phyloP scores from a whole-genome alignment of 306 rosid species.

The Styphnolobium japonicum region DNA sequence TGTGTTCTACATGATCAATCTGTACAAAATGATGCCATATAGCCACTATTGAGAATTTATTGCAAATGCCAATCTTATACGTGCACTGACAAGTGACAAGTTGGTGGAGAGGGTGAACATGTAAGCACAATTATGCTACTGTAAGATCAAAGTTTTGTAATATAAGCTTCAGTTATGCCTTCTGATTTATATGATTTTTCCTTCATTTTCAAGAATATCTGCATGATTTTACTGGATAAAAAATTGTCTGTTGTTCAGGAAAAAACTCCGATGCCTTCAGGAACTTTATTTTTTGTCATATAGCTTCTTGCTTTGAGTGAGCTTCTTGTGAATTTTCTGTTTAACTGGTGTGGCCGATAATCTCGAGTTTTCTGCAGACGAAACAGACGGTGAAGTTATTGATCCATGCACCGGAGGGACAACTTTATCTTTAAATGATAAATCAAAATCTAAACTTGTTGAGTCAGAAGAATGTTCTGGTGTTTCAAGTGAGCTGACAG shows the following conservation, averaged over 20 bases:
- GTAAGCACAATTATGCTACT: neutral
- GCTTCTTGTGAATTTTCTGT: conserved; percentile 18
- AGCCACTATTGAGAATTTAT: conserved; percentile 1
- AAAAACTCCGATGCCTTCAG: neutral
- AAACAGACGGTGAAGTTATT: conserved; percentile 58
- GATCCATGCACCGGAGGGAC: conserved; percentile 41
- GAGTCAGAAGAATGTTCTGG: conserved; percentile 42
- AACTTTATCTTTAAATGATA: conserved; percentile 27
- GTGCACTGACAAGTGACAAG: neutral
- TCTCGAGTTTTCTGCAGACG: conserved; percentile 28
- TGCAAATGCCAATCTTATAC: neutral
- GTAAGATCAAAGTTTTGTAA: neutral
- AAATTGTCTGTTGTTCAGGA: neutral
- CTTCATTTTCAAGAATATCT: neutral
- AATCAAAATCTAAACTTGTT: neutral
- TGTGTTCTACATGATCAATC: neutral
- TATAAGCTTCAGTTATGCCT: neutral
- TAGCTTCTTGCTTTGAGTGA: neutral
- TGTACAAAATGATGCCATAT: neutral
- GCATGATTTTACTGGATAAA: conserved; percentile 8
- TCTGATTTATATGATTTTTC: neutral
- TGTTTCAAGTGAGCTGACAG: conserved; percentile 52
- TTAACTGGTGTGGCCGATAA: neutral
- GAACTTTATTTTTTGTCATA: neutral
- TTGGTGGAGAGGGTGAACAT: neutral